Percentiles rank a stretch among this genome's conserved stretches.
Conservation (phyloP, 176 grass and related monocot species). For the Phragmites australis region DNA sequence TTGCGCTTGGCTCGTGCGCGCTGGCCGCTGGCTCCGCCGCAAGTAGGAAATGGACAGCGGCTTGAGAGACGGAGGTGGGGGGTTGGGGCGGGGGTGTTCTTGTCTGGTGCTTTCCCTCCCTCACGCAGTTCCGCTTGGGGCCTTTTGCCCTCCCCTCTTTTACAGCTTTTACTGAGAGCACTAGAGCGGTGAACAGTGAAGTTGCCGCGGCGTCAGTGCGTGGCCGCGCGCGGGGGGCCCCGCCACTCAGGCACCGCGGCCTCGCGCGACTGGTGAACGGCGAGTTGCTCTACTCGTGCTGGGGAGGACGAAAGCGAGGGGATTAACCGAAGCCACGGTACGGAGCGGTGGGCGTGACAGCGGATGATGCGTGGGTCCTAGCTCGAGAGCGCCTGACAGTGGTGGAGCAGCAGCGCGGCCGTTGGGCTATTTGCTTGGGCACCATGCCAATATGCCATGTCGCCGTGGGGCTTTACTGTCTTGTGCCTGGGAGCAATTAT, state of each 20-base stretch:
- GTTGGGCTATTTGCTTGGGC: background rate
- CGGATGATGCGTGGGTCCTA: background rate
- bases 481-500: background rate
- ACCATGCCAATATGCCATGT: background rate
- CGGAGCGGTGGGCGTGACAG: background rate
- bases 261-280: background rate
- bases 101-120: background rate
- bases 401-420: background rate
- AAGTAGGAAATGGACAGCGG: constrained; percentile 31
- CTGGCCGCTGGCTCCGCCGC: background rate
- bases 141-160: background rate
- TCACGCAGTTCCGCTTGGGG: background rate
- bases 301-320: background rate
- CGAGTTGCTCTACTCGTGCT: background rate
- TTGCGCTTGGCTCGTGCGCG: constrained; percentile 20
- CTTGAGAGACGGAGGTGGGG: constrained; percentile 9
- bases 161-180: constrained; percentile 26
- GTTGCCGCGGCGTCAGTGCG: background rate
- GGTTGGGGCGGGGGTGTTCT: background rate
- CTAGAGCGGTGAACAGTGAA: background rate
- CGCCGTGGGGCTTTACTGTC: background rate
- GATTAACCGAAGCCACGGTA: background rate
- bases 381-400: background rate
- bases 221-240: background rate
- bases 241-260: background rate